These are phyloP conservation scores for Triticum timopheevii DNA, from an alignment of 176 grass and related monocot species.

Conservation along the genomic window DNA sequence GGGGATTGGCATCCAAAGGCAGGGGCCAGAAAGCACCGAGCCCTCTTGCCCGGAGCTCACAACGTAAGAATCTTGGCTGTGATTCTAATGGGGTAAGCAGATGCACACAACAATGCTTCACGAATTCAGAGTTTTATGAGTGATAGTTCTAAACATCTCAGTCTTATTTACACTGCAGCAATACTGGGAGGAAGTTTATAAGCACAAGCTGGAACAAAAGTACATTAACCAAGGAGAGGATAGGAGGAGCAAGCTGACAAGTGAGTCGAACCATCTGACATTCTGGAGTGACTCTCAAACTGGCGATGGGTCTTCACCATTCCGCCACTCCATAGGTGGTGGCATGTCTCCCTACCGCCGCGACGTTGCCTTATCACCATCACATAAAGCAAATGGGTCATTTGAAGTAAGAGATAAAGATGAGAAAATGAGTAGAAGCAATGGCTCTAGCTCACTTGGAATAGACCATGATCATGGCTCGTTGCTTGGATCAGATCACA, in stretches of 20 bases:
- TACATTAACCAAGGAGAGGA: slow-evolving; percentile 50
- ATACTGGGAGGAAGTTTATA: slow-evolving; percentile 85
- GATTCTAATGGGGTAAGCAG: slow-evolving; percentile 50
- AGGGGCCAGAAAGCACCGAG: slow-evolving; percentile 21
- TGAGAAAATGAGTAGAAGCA: slow-evolving; percentile 41
- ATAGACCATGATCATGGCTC: slow-evolving; percentile 44
- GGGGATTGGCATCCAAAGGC: slow-evolving; percentile 28
- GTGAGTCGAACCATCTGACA: slow-evolving; percentile 78
- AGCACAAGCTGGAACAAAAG: slow-evolving; percentile 71
- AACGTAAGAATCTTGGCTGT: slow-evolving; percentile 43
- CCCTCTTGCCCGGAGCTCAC: slow-evolving; percentile 61
- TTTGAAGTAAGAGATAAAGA: slow-evolving; percentile 40
- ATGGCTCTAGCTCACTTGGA: slow-evolving; percentile 48
- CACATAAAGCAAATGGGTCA: slow-evolving; percentile 34
- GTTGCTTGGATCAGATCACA: slow-evolving; percentile 41
- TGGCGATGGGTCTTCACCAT: slow-evolving; percentile 66
- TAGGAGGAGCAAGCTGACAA: slow-evolving; percentile 66
- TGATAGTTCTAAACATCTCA: slow-evolving; percentile 14
- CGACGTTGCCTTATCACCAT: slow-evolving; percentile 32
- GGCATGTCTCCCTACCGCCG: slow-evolving; percentile 36
- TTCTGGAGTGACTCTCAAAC: slow-evolving; percentile 72
- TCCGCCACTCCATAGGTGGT: slow-evolving; percentile 46
- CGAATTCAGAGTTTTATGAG: slow-evolving; percentile 18
- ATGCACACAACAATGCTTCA: not conserved
- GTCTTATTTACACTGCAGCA: slow-evolving; percentile 47